Base-by-base conservation (phyloP, 306 rosid species). In the Gleditsia sinensis region DNA sequence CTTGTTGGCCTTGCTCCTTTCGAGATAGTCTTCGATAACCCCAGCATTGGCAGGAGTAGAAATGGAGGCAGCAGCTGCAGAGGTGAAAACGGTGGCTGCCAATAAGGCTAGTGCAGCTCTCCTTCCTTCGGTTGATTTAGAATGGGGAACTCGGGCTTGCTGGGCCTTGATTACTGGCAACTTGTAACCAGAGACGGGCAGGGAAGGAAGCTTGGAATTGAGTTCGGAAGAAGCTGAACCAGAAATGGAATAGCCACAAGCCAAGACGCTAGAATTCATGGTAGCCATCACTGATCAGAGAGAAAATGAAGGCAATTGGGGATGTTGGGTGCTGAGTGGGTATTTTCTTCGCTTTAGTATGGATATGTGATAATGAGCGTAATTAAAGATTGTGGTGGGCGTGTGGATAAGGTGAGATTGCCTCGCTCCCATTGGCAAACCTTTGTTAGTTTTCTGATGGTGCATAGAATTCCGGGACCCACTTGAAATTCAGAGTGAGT, bases 401-500 rank as follows among this genome's bases (percentile, higher is more conserved):
- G 88, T 82, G 92, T 91, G 97, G 99, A 94, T 92, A 94, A 92
- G 97, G 91, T 88, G 82, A 84, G 99, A 90, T 90, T 92, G 76
- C 91, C 86, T 84, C 67, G 24, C 67, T 91, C 88, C 85, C 75
- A 91, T 88, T 94, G 97, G 91, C 81, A 91, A 76, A 30, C 81
- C 67, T 71, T 7, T 53, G 61, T 72, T 34, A 62, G 3, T 57
- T 8, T 36, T 5, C 25, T n/a, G n/a, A 10, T 14, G 54, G 25
- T n/a, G 36, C 0, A 12, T 28, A 42, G 23, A 17, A 4, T 1
- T 32, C 57, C 49, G 45, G 88, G 90, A 32, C 88, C 90, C 93
- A 65, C 83, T 58, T 53, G 7, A 25, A 24, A 67, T 53, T 66
- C 23, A 3, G 55, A 51, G 14, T 25, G 24, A 57, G 78, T 71